Evolutionary conservation across 306 rosid genomes (phyloP), one percentile per base, ranked within the genome.

Genomic region (Neltuma alba): DNA sequence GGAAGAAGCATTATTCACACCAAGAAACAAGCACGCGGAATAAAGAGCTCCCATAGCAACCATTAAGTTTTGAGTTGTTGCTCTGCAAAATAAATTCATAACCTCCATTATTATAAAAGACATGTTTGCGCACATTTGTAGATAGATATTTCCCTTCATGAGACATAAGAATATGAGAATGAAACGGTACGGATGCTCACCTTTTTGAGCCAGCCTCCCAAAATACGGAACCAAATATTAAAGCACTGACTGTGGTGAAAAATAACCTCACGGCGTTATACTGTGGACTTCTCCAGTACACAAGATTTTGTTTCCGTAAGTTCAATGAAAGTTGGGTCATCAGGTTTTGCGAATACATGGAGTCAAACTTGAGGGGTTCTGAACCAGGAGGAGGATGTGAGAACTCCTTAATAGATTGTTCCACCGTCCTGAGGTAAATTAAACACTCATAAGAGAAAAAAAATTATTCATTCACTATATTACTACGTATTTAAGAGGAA

Each of bases 231-330:
- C 98, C 97, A 57, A 94, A 80, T 78, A 91, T 62, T 7, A 94
- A n/a, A 45, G 97, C 97, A 21, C 90, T 58, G 36, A 87, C 18
- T 33, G 85, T 37, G 6, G 98, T 94, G 63, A 90, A 92, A 47
- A 81, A 16, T 60, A 94, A 6, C 81, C 98, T 92, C 90, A 88
- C 85, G 72, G 83, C 92, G 85, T 89, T 92, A 79, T 94, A 94
- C 11, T 79, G 84, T 68, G 98, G 98, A 74, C 89, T 92, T 82
- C 97, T 94, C 97, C 97, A 94, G 85, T 94, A 94, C 37, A 92
- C 91, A 62, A 92, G 89, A 78, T 87, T 90, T 84, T 94, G 98
- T 78, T 94, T 92, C 98, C 93, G 82, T 21, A 90, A 81, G 79
- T 94, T 90, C 81, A 68, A 72, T 0, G 1, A 2, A 58, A 94